Base-by-base conservation (phyloP, 371 early-diverging fungal species). In the Parasitella parasitica region DNA sequence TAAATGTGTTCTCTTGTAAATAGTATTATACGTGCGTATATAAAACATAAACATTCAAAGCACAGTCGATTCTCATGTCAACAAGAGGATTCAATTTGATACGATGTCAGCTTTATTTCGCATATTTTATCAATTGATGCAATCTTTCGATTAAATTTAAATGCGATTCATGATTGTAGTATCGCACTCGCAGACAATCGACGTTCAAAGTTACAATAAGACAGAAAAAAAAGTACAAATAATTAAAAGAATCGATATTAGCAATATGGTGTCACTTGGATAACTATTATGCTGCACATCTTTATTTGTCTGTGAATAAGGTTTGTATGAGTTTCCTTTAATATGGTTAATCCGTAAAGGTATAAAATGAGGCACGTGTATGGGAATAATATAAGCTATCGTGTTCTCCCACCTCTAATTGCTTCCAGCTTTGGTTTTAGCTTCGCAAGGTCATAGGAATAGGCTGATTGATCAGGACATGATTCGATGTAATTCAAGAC, bases 401-500 rank as follows among this genome's bases (percentile, higher is more conserved):
- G 46, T 24, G 46, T 12, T 46, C 24, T 46, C 20, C 20, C 46
- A 24, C 24, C 24, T 13, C 46, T 46, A 46, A 46, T 46, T 46
- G 39, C 67, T 37, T 67, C 38, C 36, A 70, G 18, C 26, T 56
- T 57, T 8, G 71, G 67, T 34, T 63, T 66, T 13, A 70, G 51
- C 34, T 36, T 59, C 20, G 59, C 63, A 7, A 70, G 54, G 34
- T 67, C 67, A 22, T 46, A 52, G 7, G 71, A 70, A 15, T 63
- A 67, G 12, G 63, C 71, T 18, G 67, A 43, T 36, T 59, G 58
- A 50, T 70, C 55, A 32, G 71, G 67, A 50, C 63, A 70, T 1
- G 71, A 67, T 13, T 70, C 71, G 37, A 70, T 59, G 53, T 70
- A 63, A 9, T 46, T 63, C 18, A 70, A 39, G 6, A 70, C 71